Conservation (phyloP, 1,284 basidiomycete species). For the Dichomitus squalens region DNA sequence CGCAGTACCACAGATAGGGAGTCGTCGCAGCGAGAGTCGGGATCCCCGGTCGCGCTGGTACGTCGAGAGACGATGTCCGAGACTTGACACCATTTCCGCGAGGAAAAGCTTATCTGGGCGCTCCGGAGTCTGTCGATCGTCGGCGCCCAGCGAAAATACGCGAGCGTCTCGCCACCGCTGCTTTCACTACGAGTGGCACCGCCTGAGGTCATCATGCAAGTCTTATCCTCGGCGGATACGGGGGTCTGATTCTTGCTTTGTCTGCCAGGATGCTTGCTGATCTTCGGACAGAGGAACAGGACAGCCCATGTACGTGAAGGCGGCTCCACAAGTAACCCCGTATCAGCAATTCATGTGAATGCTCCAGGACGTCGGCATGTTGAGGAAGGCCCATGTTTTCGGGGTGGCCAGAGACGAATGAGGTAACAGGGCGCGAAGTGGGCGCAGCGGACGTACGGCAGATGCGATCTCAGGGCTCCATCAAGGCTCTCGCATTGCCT, state of each 20-base stretch:
- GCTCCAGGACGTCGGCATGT: conserved; percentile 9
- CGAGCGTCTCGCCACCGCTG: too few relatives aligned
- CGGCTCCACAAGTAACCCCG: conserved; percentile 7
- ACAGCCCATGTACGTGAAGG: not conserved
- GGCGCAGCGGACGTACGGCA: not conserved
- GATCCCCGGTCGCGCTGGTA: not conserved
- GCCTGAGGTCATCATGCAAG: not conserved
- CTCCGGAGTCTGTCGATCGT: not conserved
- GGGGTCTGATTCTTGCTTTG: not conserved
- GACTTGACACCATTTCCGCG: not conserved
- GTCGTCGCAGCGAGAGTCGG: not conserved
- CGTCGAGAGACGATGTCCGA: not conserved
- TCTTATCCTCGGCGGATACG: not conserved
- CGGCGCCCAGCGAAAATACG: not conserved
- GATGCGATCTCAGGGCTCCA: conserved; percentile 18
- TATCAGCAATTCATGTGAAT: conserved; percentile 14
- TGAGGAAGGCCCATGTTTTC: conserved; percentile 3
- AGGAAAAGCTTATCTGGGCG: not conserved
- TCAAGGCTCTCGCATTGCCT: conserved; percentile 10
- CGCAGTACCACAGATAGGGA: not conserved
- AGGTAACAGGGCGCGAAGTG: conserved; percentile 20
- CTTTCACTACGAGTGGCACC: too few relatives aligned
- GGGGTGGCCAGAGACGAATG: conserved; percentile 7
- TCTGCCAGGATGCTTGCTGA: not conserved
- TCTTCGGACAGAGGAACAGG: not conserved